Evolutionary conservation across 2,329 filamentous ascomycete species (phyloP), one percentile per base, ranked within the genome.

Genomic region (Trichoderma simmonsii): DNA sequence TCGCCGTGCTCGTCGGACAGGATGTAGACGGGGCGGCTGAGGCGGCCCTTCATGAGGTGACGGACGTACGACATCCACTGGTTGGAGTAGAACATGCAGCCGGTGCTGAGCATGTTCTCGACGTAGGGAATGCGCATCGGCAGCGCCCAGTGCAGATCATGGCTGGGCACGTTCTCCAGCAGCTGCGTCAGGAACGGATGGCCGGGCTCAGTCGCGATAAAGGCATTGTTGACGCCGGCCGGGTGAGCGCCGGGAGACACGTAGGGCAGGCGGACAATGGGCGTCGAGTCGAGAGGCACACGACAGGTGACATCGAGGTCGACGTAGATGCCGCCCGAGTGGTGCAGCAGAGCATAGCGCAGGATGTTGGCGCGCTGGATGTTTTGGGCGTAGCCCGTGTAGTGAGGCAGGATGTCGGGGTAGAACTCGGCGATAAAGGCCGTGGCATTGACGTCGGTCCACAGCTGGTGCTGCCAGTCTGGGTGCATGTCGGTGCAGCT

Each of bases 61-160:
- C 73, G 73, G 4, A 74, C 75, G 39, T 76, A 77, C 18, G 51
- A 51, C 75, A 77, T 77, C 76, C 76, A 77, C 61, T 73, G 69
- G 72, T 77, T 77, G 61, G 76, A 75, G 71, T 73, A 77, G 73
- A 75, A 77, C 75, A 77, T 77, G 73, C 75, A 77, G 28, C 75
- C 75, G 6, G 76, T 74, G 74, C 75, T 77, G 24, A 77, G 64
- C 76, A 77, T 77, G 74, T 76, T 76, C 63, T 77, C 76, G 51
- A 77, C 73, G 68, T 77, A 77, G 11, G 76, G 75, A 8, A 77
- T 74, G 48, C 76, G 75, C 73, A 77, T 75, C 15, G 75, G 74
- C 69, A 76, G 70, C 24, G 72, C 73, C 76, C 76, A 77, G 54
- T 68, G 73, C 69, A 76, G 69, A 63, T 77, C 74, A 60, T 77